Base-by-base conservation (phyloP, 768 basidiomycete genomes). In the Phlebiopsis gigantea region DNA sequence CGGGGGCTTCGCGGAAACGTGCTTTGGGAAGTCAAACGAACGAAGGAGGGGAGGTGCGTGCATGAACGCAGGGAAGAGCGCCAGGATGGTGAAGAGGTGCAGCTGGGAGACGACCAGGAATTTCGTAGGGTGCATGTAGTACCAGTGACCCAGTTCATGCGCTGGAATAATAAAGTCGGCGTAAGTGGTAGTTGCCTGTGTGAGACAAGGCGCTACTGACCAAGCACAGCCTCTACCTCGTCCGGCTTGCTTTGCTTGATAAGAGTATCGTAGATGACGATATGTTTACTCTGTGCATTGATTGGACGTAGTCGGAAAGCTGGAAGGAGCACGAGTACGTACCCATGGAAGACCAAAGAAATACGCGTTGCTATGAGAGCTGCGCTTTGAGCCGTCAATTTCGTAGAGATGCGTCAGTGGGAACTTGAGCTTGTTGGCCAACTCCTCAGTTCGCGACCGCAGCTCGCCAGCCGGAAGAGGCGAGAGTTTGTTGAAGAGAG, bases 91-190 rank as follows among this genome's bases (percentile, higher is more conserved):
- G 72, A 96, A 90, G 61, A 93, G 81, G 76, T 97, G 93, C 52
- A 93, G 49, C 65, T 98, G 94, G 41, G 88, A 88, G 62, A 96
- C 80, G 56, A 83, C 75, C 66, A 98, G 79, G 66, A 97, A 80
- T 69, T 97, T 93, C 59, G 87, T 87, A 1, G 93, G 91, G 76
- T 98, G 96, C 63, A 85, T 78, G 74, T 84, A 84, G 66, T 88
- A 91, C 94, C 96, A 98, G 74, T 98, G 96, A 0, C 96, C 96
- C 31, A 98, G 87, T 65, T 98, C 95, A 71, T 98, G 95, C 0
- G 93, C 93, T 84, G 2, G 60, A 12, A 49, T 43, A 50, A 39
- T 50, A 24, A 5, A n/a, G n/a, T n/a, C 10, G 29, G 25, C 17
- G 5, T 54, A 9, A 54, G 44, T 22, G 44, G 43, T 55, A 29